Base-by-base conservation (phyloP, 805 yeast genomes). In the Priceomyces fermenticarens region DNA sequence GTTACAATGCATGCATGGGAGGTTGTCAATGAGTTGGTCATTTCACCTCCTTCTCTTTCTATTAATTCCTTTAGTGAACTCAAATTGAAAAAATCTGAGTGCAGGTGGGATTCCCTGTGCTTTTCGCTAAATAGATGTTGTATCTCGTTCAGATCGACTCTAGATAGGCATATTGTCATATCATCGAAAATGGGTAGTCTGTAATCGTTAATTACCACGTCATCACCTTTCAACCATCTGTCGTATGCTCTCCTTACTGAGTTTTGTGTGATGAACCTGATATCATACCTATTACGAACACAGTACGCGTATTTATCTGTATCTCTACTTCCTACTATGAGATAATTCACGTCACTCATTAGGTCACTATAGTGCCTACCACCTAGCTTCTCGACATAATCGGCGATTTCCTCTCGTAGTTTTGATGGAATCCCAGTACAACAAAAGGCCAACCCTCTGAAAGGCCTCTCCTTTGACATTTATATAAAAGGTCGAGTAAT, bases 291-390 rank as follows among this genome's bases (percentile, higher is more conserved):
- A 41, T 68, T 64, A 42, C 67, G 62, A 1, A 78, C 71, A 40
- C 78, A 72, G 52, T 68, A 81, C 38, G 60, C 61, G 56, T 72
- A 79, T 54, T 81, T 81, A 20, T 77, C 81, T 0, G 85, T 78
- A 41, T 70, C 62, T 23, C 75, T 62, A 31, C 69, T 70, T 1
- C 88, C 88, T 25, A 83, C 81, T 4, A 85, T 67, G 17, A 85
- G 58, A 31, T 76, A 75, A 39, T 75, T 71, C 2, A 78, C 82
- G 54, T 80, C 81, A 36, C 80, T 75, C 67, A 82, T 78, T 48
- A 84, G 59, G 51, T 83, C 83, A 32, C 70, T 70, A 43, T 73
- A 69, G 48, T 72, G 77, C 8, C 51, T 53, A 1, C 89, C 90
- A 6, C 90, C 91, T 57, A 84, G 66, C 7, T 71, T 63, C 20